Base-by-base conservation (phyloP, 176 grass and related monocot genomes). In the Eragrostis nindensis region DNA sequence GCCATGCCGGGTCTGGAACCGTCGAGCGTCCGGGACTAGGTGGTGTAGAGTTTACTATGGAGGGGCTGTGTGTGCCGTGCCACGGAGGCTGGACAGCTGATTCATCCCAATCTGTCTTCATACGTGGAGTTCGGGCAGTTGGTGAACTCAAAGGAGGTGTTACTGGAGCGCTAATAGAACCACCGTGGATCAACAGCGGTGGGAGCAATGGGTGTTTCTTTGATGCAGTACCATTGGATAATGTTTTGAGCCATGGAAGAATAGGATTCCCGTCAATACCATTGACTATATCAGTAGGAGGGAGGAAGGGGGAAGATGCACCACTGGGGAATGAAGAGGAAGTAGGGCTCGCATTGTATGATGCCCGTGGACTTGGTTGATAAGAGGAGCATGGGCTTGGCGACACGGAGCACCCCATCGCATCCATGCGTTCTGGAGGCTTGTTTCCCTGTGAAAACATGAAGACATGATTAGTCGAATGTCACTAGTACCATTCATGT, bases 161-260 rank as follows among this genome's bases (percentile, higher is more conserved):
- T 32, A 97, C 94, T 11, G 94, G 94, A 6, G 94, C 94, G 18
- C 94, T 97, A 3, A 94, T 97, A n/a, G 91, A 94, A 29, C 92
- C 86, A 18, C 90, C 80, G 17, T 90, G 87, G 55, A 86, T 86
- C 82, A 89, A 54, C 46, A 99, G 70, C 21, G 87, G 92, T 7
- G 90, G 90, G n/a, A 92, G 79, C 7, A 88, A 82, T 17, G 80
- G 93, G 46, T 84, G 86, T 25, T 93, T 99, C 12, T 92, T 90
- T 18, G 90, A 88, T 13, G 86, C 40, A 8, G 86, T 72, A 11
- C 83, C 81, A 44, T 74, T 89, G 59, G 91, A 89, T 26, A 97
- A 88, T 25, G 85, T 94, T 44, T 97, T 91, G 7, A 92, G 87
- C 86, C 86, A 94, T 5, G 92, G 92, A 11, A 90, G 82, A 67